Evolutionary conservation across 805 yeast species (phyloP), one percentile per base, ranked within the genome.

Genomic region (Suhomyces kilbournensis): DNA sequence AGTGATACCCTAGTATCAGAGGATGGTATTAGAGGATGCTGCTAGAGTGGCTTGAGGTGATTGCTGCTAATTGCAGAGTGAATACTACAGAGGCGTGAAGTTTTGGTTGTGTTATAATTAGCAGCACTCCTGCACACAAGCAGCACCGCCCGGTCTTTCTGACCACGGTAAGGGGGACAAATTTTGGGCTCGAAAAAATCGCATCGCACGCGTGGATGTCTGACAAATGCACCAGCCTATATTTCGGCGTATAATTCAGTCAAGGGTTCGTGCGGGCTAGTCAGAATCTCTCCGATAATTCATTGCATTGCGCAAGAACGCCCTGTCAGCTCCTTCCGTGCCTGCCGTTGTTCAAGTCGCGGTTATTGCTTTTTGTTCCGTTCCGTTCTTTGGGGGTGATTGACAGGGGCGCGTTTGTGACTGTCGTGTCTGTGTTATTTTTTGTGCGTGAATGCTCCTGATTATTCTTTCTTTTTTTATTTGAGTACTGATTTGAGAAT

Each of bases 361-460:
- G 23, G n/a, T 17, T 17, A 38, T 38, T 38, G 42, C 42, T 38
- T 38, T 38, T 38, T 38, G 15, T 10, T 38, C 35, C 17, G 14
- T 14, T 35, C n/a, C 17, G 23, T 17, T 38, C 42, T 19, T 12
- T 17, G 42, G 23, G 17, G 40, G 42, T 19, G 42, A 7, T 38
- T 38, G 42, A 38, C 42, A 17, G 20, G 20, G 42, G 30, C 48
- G 48, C 48, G 48, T 46, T 46, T 35, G 48, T 46, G 48, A 20
- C 48, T 45, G 43, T 35, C 48, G 48, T 46, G 48, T 46, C 48
- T 30, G 43, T 20, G 30, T 20, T 23, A 19, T 12, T 38, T 38
- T 17, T 38, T 19, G 42, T 19, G 10, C 14, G 22, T 17, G 20
- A n/a, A 8, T 12, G 23, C 42, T 38, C 42, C 42, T 19, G 14